A percentile compares a stretch with the other conserved stretches of the same genome.
Evolutionary conservation across 2,329 filamentous ascomycete genomes (phyloP).

Genomic region (Fusarium coicis): DNA sequence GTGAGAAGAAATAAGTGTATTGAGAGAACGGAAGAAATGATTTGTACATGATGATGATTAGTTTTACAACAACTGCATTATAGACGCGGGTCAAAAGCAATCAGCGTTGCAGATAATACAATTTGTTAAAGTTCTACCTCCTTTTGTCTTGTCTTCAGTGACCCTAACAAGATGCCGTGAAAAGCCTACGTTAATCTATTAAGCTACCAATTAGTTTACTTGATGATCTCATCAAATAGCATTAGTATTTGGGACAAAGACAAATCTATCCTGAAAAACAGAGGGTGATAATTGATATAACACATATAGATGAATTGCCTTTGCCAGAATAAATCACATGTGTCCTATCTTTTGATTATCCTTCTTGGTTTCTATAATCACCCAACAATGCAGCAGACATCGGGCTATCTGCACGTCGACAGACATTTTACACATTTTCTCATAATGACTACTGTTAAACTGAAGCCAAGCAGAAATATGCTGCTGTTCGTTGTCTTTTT

Average conservation of each 20-base stretch:
- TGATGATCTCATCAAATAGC: too few species aligned
- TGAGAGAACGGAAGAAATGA: conserved; percentile 27
- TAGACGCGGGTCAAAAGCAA: conserved; percentile 37
- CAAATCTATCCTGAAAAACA: too few species aligned
- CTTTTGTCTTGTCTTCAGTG: neutral
- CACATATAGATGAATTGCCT: neutral
- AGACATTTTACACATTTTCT: neutral
- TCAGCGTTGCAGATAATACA: conserved; percentile 41
- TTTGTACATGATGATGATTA: conserved; percentile 40
- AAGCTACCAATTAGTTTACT: neutral
- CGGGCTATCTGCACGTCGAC: neutral
- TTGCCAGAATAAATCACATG: neutral
- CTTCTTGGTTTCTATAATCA: neutral
- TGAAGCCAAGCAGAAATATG: neutral
- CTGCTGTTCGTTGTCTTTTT: conserved; percentile 4
- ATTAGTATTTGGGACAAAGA: neutral
- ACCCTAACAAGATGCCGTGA: neutral
- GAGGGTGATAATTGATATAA: neutral
- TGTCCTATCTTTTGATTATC: neutral
- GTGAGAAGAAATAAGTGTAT: conserved; percentile 56
- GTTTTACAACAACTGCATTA: conserved; percentile 32
- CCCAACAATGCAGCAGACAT: neutral
- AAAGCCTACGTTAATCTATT: neutral
- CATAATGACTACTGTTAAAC: neutral
- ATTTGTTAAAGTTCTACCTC: conserved; percentile 31